Conservation (phyloP, 805 yeast species). For the Cyberlindnera euphorbiae region DNA sequence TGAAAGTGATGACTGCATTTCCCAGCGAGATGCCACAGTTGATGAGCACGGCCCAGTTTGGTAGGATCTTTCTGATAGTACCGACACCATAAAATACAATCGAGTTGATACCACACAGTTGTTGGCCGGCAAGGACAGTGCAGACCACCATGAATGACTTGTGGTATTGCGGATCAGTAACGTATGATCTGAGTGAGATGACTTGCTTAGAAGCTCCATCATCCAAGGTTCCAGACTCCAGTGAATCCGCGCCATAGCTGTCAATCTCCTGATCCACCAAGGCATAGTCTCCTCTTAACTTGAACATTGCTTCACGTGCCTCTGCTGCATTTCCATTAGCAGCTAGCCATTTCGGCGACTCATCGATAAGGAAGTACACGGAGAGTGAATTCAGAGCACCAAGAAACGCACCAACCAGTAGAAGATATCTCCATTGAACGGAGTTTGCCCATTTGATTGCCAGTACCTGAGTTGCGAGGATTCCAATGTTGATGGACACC, state of each 20-base stretch:
- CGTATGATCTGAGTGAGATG: conserved; percentile 36
- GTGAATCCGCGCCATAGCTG: conserved; percentile 4
- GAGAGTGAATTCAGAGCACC: conserved; percentile 45
- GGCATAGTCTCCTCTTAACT: conserved; percentile 30
- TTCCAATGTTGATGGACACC: conserved; percentile 80
- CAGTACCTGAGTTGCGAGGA: conserved; percentile 68
- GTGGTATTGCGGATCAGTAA: conserved; percentile 45
- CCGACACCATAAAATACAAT: conserved; percentile 92
- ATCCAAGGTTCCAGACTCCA: background rate
- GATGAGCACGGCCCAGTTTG: conserved; percentile 62
- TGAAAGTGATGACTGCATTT: conserved; percentile 69
- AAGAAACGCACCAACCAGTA: conserved; percentile 55
- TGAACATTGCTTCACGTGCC: conserved; percentile 34
- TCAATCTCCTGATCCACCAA: conserved; percentile 20
- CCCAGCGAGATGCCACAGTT: conserved; percentile 73
- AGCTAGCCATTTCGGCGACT: conserved; percentile 82
- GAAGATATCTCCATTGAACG: conserved; percentile 66
- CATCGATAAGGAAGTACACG: conserved; percentile 43
- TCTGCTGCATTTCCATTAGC: conserved; percentile 39
- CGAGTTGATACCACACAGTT: conserved; percentile 88
- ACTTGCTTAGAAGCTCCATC: background rate
- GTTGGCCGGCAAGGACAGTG: conserved; percentile 77
- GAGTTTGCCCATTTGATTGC: conserved; percentile 67
- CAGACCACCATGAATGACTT: conserved; percentile 64
- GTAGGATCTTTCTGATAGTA: conserved; percentile 66